Evolutionary conservation across 2,329 filamentous ascomycete species (phyloP).

Genomic region (Fusarium mundagurra): DNA sequence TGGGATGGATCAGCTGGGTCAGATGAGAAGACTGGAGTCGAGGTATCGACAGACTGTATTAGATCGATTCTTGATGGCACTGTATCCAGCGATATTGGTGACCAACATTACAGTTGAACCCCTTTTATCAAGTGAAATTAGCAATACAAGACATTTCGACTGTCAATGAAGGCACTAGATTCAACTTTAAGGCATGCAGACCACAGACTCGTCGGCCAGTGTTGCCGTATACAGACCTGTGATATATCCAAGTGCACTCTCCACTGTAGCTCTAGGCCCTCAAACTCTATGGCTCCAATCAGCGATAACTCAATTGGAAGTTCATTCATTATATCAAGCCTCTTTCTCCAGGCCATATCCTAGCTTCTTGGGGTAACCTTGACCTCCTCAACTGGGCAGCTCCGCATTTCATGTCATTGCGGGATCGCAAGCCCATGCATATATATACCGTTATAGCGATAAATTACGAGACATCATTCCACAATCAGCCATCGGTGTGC

Average conservation of each 20-base stretch:
- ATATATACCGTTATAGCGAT: conserved; percentile 12
- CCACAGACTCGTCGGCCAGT: neutral
- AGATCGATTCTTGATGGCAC: neutral
- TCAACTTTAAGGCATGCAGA: no score
- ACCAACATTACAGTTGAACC: neutral
- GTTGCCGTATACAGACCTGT: neutral
- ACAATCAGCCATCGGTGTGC: conserved; percentile 39
- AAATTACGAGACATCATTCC: neutral
- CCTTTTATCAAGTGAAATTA: neutral
- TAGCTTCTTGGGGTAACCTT: conserved; percentile 12
- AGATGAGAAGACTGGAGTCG: neutral
- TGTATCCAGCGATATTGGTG: neutral
- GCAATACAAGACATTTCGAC: neutral
- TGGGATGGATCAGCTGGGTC: neutral
- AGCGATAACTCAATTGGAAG: neutral
- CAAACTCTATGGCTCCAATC: neutral
- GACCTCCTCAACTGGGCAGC: conserved; percentile 13
- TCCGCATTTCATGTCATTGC: conserved; percentile 16
- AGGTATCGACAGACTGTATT: neutral
- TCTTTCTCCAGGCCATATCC: conserved; percentile 16
- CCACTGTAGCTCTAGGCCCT: neutral
- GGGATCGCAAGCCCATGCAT: conserved; percentile 10
- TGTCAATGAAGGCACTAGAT: neutral
- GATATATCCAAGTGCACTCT: neutral
- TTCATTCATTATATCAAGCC: conserved; percentile 13